Base-by-base conservation (phyloP, 768 basidiomycete species). In the Agrocybe pediades region DNA sequence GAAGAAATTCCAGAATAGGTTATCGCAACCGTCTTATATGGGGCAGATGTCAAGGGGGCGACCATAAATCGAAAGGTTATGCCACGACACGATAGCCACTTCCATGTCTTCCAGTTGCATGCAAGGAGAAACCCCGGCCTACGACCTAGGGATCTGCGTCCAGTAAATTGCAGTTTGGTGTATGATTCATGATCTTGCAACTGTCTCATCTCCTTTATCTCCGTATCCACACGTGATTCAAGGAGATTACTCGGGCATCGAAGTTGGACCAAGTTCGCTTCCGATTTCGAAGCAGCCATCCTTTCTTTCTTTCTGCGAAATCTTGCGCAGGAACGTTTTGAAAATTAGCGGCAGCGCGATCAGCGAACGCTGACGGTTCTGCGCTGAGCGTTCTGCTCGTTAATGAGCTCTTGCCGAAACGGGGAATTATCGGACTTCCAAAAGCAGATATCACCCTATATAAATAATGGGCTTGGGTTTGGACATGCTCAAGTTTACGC, bases 361-460 rank as follows among this genome's bases (percentile, higher is more conserved):
- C 19, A 21, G 7, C 17, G 17, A 29, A 19, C 29, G 40, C 19
- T 27, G 23, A 9, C 11, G 6, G 27, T 16, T 30, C 46, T 25
- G 33, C 36, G 19, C n/a, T 29, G 23, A 36, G 30, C 39, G 27
- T 51, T 30, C 20, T 27, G 40, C 41, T 51, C 29, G 49, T 50
- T 56, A 9, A 23, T 51, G 44, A 50, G 23, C 41, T 23, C 56
- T 46, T 47, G 49, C 61, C 51, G 57, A 54, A 45, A 49, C 60
- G 60, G 62, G 41, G 61, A 60, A 61, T 58, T 58, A 51, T 64
- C 62, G 61, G 64, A 54, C 33, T 58, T 57, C 44, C 19, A 44
- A 13, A 9, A 41, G 36, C 20, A 30, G 39, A 23, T n/a, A n/a
- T 54, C 41, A 44, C 33, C 13, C n/a, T 57, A 58, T 61, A 62